Base-by-base conservation (phyloP, 2,329 filamentous ascomycete species). In the Penicillium sp. region DNA sequence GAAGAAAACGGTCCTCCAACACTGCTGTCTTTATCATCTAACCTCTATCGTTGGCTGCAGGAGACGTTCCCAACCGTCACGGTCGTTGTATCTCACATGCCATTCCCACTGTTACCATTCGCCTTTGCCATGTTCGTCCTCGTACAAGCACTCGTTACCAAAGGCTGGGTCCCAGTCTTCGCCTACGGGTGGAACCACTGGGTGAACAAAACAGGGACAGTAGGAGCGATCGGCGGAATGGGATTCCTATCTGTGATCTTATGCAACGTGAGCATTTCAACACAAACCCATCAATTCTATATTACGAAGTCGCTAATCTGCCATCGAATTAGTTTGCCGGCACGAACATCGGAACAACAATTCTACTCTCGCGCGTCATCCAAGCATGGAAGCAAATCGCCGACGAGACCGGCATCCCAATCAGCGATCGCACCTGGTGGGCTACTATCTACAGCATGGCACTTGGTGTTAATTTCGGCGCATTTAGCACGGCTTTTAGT, bases 271-370 rank as follows among this genome's bases (percentile, higher is more conserved):
- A 78, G 86, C 79, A 45, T 11, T 34, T 34, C 7, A n/a, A n/a
- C n/a, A 36, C 34, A 4, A 36, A 7, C 1, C 4, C 4, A 13
- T 7, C 34, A n/a, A 36, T n/a, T n/a, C 8, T n/a, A 45, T 27
- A 51, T 43, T 54, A 7, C 3, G 4, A 3, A 27, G 4, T 27
- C 1, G 3, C 50, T 67, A 53, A 68, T 45, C 32, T 53, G 11
- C 18, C 41, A 32, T 9, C 21, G 32, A 24, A 22, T 14, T 56
- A 90, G 86, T 90, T 90, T 61, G 86, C 88, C 0, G 88, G 88
- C 16, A 90, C 88, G 1, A 90, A 90, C 59, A 90, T 90, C 48
- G 88, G 88, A 32, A 89, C 88, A 0, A 87, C 88, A 0, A 90
- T 91, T 64, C 81, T 90, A 0, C 77, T 90, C 1, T 89, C 82